Conservation (phyloP, 2,329 filamentous ascomycete genomes). For the Rachicladosporium sp. region DNA sequence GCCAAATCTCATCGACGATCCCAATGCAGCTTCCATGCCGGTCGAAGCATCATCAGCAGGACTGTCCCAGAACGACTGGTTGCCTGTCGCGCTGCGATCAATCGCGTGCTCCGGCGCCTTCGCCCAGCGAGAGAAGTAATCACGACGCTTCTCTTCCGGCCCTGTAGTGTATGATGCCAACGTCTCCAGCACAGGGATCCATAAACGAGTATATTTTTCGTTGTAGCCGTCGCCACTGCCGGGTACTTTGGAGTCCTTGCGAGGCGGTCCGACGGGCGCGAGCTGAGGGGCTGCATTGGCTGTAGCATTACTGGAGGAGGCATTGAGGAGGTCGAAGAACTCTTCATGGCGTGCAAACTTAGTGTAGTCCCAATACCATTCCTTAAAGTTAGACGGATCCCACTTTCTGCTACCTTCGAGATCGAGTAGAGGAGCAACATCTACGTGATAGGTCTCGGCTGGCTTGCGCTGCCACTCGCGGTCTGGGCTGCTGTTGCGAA, state of each 20-base stretch:
- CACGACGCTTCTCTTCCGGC: constrained; percentile 19
- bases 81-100: constrained; percentile 25
- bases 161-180: constrained; percentile 29
- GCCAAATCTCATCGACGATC: background rate
- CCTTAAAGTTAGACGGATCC: constrained; percentile 22
- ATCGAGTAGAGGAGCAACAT: too few species aligned
- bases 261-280: constrained; percentile 1
- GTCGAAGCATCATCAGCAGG: constrained; percentile 1
- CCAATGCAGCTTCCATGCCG: background rate
- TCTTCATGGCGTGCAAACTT: constrained; percentile 22
- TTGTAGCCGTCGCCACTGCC: constrained; percentile 7
- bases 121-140: constrained; percentile 31
- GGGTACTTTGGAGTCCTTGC: background rate
- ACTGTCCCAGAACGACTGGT: constrained; percentile 30
- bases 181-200: constrained; percentile 32
- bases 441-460: background rate
- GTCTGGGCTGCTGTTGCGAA: constrained; percentile 4
- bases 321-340: constrained; percentile 15
- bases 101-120: constrained; percentile 27
- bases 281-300: constrained; percentile 2
- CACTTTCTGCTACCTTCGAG: background rate
- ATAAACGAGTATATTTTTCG: constrained; percentile 21
- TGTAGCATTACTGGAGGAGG: constrained; percentile 4
- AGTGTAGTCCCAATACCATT: constrained; percentile 28
- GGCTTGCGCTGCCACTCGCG: constrained; percentile 1